Base-by-base conservation (phyloP, 257 asterid species). In the Solanum chiquidenum region DNA sequence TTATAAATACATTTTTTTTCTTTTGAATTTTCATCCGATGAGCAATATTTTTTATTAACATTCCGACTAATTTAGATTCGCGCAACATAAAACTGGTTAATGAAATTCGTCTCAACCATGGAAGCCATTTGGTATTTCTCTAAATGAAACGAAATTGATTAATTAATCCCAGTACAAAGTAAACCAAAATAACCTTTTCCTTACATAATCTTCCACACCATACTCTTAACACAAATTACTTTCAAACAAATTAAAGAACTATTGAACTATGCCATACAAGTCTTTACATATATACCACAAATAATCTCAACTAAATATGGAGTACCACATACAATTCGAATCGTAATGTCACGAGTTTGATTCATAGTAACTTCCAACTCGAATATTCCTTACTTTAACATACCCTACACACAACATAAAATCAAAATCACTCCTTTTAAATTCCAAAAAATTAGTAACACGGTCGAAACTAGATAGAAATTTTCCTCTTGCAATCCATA, bases 401-500 rank as follows among this genome's bases (percentile, higher is more conserved):
- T 55, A 18, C n/a, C 64, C 64, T 55, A 55, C n/a, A 18, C 64
- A 55, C 9, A 55, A 55, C 18, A 40, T 10, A 40, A 55, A 18
- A 18, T 6, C 10, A 55, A 52, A 55, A 55, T 55, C 64, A 55
- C 64, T 55, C 64, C 21, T 55, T 55, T 55, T 6, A 18, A 18
- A 55, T 2, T 55, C 0, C n/a, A 55, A 55, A 55, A 55, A 1
- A 55, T 18, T 55, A 55, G 64, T 55, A 18, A 18, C n/a, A 0
- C 2, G 1, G 3, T 18, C 4, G 9, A 76, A 76, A 12, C 72
- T 87, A 91, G 18, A 83, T 49, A 23, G 75, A 88, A 27, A 89
- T 40, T 85, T 83, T 84, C 6, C 89, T 49, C 2, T 88, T 84
- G 88, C 93, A 92, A n/a, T 42, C 55, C 52, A 40, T 90, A 83